Evolutionary conservation across 177 flowering plant species (phyloP).

Genomic region (Tripterygium wilfordii): DNA sequence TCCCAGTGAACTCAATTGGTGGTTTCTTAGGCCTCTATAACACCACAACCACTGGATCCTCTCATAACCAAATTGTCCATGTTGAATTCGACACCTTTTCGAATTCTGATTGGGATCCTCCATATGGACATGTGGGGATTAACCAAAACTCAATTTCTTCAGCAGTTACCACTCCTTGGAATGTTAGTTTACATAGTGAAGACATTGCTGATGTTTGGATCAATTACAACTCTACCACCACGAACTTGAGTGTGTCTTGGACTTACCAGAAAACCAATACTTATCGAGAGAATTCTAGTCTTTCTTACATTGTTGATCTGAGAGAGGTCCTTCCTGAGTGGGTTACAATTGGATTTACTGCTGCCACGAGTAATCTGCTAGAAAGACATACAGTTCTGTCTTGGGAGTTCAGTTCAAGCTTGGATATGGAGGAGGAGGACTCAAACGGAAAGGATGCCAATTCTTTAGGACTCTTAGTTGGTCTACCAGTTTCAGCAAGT

Average conservation of each 20-base stretch:
- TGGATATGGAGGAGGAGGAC: constrained; percentile 12
- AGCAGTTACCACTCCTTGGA: constrained; percentile 21
- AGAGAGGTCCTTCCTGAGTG: constrained; percentile 36
- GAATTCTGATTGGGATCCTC: constrained; percentile 43
- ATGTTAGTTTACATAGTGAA: constrained; percentile 28
- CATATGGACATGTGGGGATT: constrained; percentile 40
- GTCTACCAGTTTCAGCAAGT: constrained; percentile 5
- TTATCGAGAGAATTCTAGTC: constrained; percentile 14
- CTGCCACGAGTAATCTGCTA: constrained; percentile 26
- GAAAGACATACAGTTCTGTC: constrained; percentile 29
- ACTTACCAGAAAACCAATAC: constrained; percentile 11
- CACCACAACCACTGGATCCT: constrained; percentile 6
- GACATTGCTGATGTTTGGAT: constrained; percentile 27
- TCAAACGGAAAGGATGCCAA: not conserved
- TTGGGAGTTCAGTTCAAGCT: constrained; percentile 54
- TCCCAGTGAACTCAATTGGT: constrained; percentile 32
- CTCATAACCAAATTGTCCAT: constrained; percentile 20
- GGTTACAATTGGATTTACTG: constrained; percentile 52
- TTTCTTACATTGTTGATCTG: constrained; percentile 37
- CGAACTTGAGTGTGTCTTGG: constrained; percentile 34
- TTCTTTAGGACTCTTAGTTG: constrained; percentile 5
- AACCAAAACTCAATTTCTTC: constrained; percentile 38
- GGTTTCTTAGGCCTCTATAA: constrained; percentile 39
- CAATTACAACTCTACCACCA: constrained; percentile 31
- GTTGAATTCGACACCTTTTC: constrained; percentile 40